phyloP scores from a whole-genome alignment of 2,329 filamentous ascomycete genomes.

The Paraconiothyrium sp. region DNA sequence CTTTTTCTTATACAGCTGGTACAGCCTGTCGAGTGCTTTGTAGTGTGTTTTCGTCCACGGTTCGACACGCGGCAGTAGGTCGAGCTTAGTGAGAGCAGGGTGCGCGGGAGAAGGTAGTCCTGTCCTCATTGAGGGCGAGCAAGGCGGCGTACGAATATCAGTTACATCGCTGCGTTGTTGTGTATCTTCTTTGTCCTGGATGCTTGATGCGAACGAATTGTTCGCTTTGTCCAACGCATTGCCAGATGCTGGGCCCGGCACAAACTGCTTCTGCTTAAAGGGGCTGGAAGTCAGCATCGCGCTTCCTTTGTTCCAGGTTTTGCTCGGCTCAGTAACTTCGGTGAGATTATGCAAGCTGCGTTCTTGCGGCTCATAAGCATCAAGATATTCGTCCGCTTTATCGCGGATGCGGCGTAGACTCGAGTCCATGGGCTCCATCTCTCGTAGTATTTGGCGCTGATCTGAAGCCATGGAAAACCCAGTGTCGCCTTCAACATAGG shows the following conservation, averaged over 20 bases:
- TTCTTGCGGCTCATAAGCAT: constrained; percentile 45
- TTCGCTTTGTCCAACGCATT: constrained; percentile 16
- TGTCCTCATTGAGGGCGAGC: constrained; percentile 29
- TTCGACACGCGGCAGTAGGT: constrained; percentile 44
- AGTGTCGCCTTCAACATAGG: constrained; percentile 37
- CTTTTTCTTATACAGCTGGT: constrained; percentile 42
- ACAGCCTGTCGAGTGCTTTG: constrained; percentile 49
- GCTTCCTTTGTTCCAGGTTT: constrained; percentile 27
- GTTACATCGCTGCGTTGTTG: constrained; percentile 30
- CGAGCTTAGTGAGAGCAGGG: constrained; percentile 36
- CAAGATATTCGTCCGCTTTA: constrained; percentile 45
- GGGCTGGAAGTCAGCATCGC: constrained; percentile 35
- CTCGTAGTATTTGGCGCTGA: constrained; percentile 40
- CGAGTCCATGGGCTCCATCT: constrained; percentile 42
- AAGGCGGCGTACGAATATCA: constrained; percentile 28
- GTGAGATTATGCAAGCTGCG: constrained; percentile 44
- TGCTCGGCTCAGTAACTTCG: constrained; percentile 47
- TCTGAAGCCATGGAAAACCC: constrained; percentile 41
- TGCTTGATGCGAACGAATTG: constrained; percentile 7
- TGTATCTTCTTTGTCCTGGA: constrained; percentile 15
- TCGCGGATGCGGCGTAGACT: constrained; percentile 43
- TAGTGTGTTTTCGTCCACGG: constrained; percentile 55
- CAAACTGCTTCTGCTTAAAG: constrained; percentile 15
- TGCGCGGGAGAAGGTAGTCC: constrained; percentile 31
- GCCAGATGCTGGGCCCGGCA: constrained; percentile 12